Evolutionary conservation across 441 rosid genomes (phyloP).

Genomic region (Gossypium lobatum): DNA sequence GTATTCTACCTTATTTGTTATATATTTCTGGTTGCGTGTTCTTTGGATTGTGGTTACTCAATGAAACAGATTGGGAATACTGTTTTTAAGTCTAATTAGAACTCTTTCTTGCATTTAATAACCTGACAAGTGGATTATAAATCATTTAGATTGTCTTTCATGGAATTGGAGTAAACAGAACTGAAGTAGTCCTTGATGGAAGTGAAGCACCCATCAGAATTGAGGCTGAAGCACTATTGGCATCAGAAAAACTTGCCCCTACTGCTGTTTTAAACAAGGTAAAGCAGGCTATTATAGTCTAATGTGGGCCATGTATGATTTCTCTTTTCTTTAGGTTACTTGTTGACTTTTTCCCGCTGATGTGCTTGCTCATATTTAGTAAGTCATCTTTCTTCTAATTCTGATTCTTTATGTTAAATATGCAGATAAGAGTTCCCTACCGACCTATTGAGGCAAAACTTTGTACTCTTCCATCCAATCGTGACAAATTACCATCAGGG

Average conservation of each 20-base stretch:
- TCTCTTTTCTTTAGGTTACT: constrained; percentile 8
- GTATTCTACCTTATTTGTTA: neutral
- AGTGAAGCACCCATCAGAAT: constrained; percentile 93
- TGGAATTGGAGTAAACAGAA: constrained; percentile 71
- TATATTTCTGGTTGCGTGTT: neutral
- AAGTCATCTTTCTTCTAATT: neutral
- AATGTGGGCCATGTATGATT: constrained; percentile 13
- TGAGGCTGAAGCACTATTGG: constrained; percentile 70
- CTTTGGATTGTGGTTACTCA: neutral
- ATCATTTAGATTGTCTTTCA: constrained; percentile 59
- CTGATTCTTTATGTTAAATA: constrained; percentile 13
- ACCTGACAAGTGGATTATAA: constrained; percentile 15
- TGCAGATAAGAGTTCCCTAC: constrained; percentile 78
- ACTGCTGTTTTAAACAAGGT: constrained; percentile 81
- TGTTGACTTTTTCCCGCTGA: constrained; percentile 6
- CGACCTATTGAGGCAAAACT: constrained; percentile 83
- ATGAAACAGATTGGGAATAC: neutral
- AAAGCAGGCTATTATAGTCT: constrained; percentile 16
- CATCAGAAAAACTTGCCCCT: constrained; percentile 74
- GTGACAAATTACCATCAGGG: constrained; percentile 92
- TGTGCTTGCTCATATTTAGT: constrained; percentile 10
- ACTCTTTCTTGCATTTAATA: constrained; percentile 2
- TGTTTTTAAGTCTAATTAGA: neutral
- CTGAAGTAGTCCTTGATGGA: constrained; percentile 86
- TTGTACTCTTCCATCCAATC: constrained; percentile 52